phyloP scores from a whole-genome alignment of 805 yeast genomes.

The Jamesozyma rosinii region DNA sequence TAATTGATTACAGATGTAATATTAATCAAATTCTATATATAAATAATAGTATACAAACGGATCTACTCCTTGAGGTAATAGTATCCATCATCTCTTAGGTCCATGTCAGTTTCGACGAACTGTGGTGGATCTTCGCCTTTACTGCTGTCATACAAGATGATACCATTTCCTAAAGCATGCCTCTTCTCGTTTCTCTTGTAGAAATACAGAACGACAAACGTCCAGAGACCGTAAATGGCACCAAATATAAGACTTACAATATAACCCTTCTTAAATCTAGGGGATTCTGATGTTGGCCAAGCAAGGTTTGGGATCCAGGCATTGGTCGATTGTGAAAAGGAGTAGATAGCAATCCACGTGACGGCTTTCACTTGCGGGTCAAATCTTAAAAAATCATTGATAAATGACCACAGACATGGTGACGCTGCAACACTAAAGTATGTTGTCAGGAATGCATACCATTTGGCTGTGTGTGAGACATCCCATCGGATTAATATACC shows the following conservation, averaged over 20 bases:
- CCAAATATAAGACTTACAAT: constrained; percentile 42
- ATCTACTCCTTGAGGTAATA: constrained; percentile 10
- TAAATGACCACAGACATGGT: constrained; percentile 51
- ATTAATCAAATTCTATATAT: neutral
- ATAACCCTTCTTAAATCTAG: constrained; percentile 47
- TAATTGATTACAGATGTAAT: no score
- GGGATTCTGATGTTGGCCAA: constrained; percentile 52
- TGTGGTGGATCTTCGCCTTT: constrained; percentile 26
- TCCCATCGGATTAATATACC: constrained; percentile 51
- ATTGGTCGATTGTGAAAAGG: constrained; percentile 49
- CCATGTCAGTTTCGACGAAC: constrained; percentile 24
- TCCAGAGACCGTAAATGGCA: constrained; percentile 39
- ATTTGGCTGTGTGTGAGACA: constrained; percentile 47
- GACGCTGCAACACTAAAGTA: constrained; percentile 58
- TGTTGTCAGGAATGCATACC: constrained; percentile 54
- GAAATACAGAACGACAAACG: constrained; percentile 42
- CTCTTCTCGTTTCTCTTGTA: constrained; percentile 45
- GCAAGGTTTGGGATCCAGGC: constrained; percentile 49
- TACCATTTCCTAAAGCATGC: constrained; percentile 41
- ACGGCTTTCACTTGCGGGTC: constrained; percentile 49
- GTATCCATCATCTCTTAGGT: constrained; percentile 24
- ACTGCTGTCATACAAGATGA: constrained; percentile 37
- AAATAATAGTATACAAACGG: neutral
- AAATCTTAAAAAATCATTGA: constrained; percentile 47
- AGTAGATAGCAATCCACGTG: constrained; percentile 47